These are phyloP conservation scores for Ganoderma multipileum DNA, from an alignment of 1,284 basidiomycete genomes.

Conservation along the genomic window DNA sequence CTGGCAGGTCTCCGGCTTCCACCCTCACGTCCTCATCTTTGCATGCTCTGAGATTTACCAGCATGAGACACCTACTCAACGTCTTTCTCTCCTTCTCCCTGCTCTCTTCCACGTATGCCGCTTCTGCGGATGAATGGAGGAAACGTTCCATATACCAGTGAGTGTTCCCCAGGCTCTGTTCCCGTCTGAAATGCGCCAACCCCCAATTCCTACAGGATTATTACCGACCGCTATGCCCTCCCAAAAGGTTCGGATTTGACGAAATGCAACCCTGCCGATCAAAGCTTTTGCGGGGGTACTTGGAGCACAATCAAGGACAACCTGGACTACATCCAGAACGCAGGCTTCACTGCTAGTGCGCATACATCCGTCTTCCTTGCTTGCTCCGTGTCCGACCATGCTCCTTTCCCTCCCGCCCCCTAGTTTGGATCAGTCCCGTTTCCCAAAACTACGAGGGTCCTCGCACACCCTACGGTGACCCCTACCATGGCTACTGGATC, in stretches of 20 bases:
- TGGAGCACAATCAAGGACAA: conserved; percentile 80
- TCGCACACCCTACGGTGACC: conserved; percentile 69
- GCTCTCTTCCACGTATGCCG: conserved; percentile 39
- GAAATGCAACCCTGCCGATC: conserved; percentile 60
- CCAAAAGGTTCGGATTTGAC: conserved; percentile 57
- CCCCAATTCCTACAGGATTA: conserved; percentile 51
- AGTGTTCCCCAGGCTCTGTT: conserved; percentile 32
- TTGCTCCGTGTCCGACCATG: conserved; percentile 6
- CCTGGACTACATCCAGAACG: conserved; percentile 81
- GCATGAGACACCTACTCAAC: conserved; percentile 28
- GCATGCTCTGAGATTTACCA: conserved; percentile 24
- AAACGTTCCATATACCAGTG: conserved; percentile 51
- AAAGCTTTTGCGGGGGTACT: conserved; percentile 80
- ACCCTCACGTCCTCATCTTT: conserved; percentile 3
- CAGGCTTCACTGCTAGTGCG: conserved; percentile 80
- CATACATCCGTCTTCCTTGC: conserved; percentile 32
- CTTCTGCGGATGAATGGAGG: conserved; percentile 48
- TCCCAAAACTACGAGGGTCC: conserved; percentile 78
- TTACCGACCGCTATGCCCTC: conserved; percentile 81
- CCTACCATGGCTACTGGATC: conserved; percentile 77
- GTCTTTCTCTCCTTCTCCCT: conserved; percentile 35
- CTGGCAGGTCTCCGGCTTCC: neutral
- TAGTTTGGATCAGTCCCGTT: conserved; percentile 73
- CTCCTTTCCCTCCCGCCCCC: neutral
- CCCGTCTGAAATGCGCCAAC: neutral